These are phyloP conservation scores for Melaleuca quinquenervia DNA, from an alignment of 345 rosid genomes.

Conservation along the genomic window DNA sequence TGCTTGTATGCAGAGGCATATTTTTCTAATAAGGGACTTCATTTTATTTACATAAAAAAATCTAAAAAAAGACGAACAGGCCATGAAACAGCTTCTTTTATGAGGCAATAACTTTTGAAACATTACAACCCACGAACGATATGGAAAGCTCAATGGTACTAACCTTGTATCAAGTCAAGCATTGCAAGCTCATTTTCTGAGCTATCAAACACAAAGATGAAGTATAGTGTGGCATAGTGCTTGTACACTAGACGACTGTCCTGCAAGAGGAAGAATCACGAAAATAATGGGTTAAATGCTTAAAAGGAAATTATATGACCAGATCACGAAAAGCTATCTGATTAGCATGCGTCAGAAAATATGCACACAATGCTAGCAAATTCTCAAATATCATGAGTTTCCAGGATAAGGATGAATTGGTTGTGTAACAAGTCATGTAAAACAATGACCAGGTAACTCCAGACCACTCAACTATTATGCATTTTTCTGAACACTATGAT, in stretches of 20 bases:
- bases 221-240: slow-evolving; percentile 85
- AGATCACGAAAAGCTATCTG: not conserved
- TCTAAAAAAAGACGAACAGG: not conserved
- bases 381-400: not conserved
- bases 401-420: not conserved
- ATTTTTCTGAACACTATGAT: not conserved
- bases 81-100: not conserved
- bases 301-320: not conserved
- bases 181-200: slow-evolving; percentile 94
- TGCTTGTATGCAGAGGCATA: not conserved
- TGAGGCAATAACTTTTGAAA: not conserved
- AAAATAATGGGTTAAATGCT: not conserved
- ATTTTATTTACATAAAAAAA: not conserved
- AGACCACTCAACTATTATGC: not conserved
- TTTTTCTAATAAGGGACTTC: not conserved
- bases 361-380: not conserved
- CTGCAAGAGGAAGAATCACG: slow-evolving; percentile 23
- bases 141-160: not conserved
- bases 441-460: not conserved
- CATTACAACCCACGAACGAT: not conserved
- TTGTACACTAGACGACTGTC: slow-evolving; percentile 80
- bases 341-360: not conserved
- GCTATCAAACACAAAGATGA: slow-evolving; percentile 72
- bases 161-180: slow-evolving; percentile 95
- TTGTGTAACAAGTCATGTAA: not conserved